A percentile compares a stretch with the other conserved stretches of the same genome.
phyloP scores from a whole-genome alignment of 2,329 filamentous ascomycete genomes.

The Aspergillus aculeatinus region DNA sequence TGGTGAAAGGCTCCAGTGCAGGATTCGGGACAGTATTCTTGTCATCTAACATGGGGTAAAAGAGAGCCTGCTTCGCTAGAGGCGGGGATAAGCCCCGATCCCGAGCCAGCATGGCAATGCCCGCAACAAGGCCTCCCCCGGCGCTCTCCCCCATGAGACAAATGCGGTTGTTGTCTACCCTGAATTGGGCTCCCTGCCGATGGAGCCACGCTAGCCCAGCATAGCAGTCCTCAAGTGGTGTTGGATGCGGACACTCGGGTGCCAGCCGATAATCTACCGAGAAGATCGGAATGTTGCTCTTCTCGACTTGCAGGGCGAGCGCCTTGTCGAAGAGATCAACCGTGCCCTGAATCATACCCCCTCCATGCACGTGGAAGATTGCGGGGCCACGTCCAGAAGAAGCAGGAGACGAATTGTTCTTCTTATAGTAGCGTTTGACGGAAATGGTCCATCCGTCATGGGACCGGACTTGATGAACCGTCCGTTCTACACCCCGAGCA shows the following conservation, averaged over 20 bases:
- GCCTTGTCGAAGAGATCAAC: neutral
- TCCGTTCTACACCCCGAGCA: neutral
- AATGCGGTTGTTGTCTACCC: conserved; percentile 57
- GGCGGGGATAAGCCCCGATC: conserved; percentile 14
- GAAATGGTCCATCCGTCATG: neutral
- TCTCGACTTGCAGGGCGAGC: neutral
- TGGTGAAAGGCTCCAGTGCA: conserved; percentile 12
- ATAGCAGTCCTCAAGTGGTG: conserved; percentile 64
- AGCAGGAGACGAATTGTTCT: neutral
- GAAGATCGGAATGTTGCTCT: neutral
- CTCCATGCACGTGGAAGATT: neutral
- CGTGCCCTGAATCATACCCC: neutral
- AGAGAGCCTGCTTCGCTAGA: conserved; percentile 20
- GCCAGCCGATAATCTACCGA: conserved; percentile 67
- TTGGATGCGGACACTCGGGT: conserved; percentile 64
- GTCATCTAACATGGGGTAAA: conserved; percentile 21
- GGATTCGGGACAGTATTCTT: conserved; percentile 5
- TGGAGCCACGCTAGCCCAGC: conserved; percentile 64
- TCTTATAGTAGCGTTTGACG: neutral
- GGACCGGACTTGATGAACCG: neutral
- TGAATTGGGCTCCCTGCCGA: conserved; percentile 56
- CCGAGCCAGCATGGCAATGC: conserved; percentile 19
- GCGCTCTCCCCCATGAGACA: conserved; percentile 65
- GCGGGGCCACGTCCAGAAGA: neutral
- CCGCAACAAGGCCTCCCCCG: conserved; percentile 50